Evolutionary conservation across 805 yeast genomes (phyloP).

Genomic region (Candida krabiensis): DNA sequence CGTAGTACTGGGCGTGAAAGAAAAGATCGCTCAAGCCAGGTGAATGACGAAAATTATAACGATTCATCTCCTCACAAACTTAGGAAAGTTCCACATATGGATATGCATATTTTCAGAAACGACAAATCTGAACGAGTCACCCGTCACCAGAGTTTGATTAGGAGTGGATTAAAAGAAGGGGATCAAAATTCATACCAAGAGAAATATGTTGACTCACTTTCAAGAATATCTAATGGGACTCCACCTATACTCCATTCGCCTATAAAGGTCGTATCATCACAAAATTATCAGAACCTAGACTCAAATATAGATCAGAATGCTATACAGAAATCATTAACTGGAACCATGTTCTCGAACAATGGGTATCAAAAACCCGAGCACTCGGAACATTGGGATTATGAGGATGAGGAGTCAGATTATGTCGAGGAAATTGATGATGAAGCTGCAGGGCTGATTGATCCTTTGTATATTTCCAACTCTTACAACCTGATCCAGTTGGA

Average conservation of each 20-base stretch:
- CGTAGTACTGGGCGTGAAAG: constrained; percentile 5
- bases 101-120: constrained; percentile 12
- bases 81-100: constrained; percentile 20
- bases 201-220: constrained; percentile 1
- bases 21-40: not conserved
- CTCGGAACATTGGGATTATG: constrained; percentile 13
- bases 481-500: constrained; percentile 18
- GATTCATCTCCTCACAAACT: constrained; percentile 14
- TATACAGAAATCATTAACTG: not conserved
- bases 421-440: constrained; percentile 19
- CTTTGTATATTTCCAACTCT: constrained; percentile 15
- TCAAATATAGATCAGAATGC: not conserved
- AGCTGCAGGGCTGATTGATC: constrained; percentile 13
- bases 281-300: not conserved
- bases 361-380: constrained; percentile 4
- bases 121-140: constrained; percentile 9
- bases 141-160: constrained; percentile 5
- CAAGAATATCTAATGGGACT: constrained; percentile 1
- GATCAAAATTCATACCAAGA: constrained; percentile 2
- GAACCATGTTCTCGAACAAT: not conserved
- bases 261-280: not conserved
- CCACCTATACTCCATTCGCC: constrained; percentile 3
- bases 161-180: constrained; percentile 8
- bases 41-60: constrained; percentile 20
- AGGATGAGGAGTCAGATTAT: constrained; percentile 19